Base-by-base conservation (phyloP, 148 eudicot genomes). In the Cornus controversa region DNA sequence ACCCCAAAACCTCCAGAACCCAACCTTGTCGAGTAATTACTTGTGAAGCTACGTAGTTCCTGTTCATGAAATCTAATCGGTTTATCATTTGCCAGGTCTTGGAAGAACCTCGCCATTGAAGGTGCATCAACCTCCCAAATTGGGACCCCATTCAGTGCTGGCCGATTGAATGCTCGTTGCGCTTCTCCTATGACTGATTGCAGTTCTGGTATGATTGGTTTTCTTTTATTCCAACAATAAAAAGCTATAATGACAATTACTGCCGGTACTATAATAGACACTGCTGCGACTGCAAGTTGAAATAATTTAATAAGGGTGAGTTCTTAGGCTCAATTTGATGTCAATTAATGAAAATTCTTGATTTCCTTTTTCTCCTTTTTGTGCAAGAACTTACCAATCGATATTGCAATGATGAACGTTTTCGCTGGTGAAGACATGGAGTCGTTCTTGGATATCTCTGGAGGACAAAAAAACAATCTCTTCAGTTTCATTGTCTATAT, bases 1-100 rank as follows among this genome's bases (percentile, higher is more conserved):
- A 66, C 15, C 20, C 82, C 85, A 20, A 75, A 82, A 2, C 79
- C 82, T 10, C 85, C 82, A 2, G 34, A 67, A 31, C 34, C 34
- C 34, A 31, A 31, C 34, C 34, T 31, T 31, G 34, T 31, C 34
- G 34, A 31, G 34, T 73, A 73, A 60, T 73, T 73, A 18, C 13
- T 22, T 0, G 76, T 73, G 67, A 73, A 60, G 36, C 6, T 73
- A 14, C 67, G 31, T 5, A 73, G 45, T 6, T 73, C 47, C 23
- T 58, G 67, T 66, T 47, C 66, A 31, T 66, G 58, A 0, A 58
- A 73, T 34, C 67, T 58, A 8, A 73, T 11, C 4, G 67, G 47
- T n/a, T 60, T 73, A 18, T 73, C 67, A 50, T 57, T 73, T 60
- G 50, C 67, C 28, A 73, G 5, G 67, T 60, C 76, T 57, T 73